Base-by-base conservation (phyloP, 2,329 filamentous ascomycete genomes). In the Cladophialophora yegresii region DNA sequence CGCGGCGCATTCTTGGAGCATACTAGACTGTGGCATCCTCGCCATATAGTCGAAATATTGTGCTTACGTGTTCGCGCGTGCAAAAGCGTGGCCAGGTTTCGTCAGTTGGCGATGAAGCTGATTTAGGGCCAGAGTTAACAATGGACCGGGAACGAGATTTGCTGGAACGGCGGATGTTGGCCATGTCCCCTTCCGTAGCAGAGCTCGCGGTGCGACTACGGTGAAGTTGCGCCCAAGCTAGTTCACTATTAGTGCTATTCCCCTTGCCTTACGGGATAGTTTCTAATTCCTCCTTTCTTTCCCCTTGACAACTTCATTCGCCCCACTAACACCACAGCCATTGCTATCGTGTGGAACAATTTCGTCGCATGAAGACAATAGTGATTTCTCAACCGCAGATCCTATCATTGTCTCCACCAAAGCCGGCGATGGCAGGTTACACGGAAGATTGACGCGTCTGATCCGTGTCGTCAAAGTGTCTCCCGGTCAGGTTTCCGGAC, bases 401-500 rank as follows among this genome's bases (percentile, higher is more conserved):
- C 26, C 23, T 6, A 32, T 47, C 16, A 13, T 16, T 6, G 9
- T 43, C 3, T 16, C 45, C 55, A 43, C 33, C 33, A 13, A 16
- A 4, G 32, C 26, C 26, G 45, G 30, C 26, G 30, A 59, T 59
- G 57, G 30, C 57, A 51, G 45, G 10, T 32, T 43, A n/a, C 32
- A 53, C 57, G 57, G 57, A 59, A 53, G 20, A 22, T 13, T 36
- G 10, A 49, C 9, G n/a, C 32, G 1, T 26, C n/a, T 20, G 47
- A 50, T 40, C 57, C 57, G 57, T 59, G 57, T 43, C 57, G 30
- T 1, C 36, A n/a, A 43, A 13, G 23, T 43, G 30, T 26, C 16
- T 16, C 43, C 26, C 28, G 4, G 30, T 51, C 57, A 59, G 22
- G 57, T 51, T n/a, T 36, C 30, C 57, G 57, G 57, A 59, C 32